Evolutionary conservation across 176 grass and related monocot genomes (phyloP), one percentile per base, ranked within the genome.

Genomic region (Typha latifolia): DNA sequence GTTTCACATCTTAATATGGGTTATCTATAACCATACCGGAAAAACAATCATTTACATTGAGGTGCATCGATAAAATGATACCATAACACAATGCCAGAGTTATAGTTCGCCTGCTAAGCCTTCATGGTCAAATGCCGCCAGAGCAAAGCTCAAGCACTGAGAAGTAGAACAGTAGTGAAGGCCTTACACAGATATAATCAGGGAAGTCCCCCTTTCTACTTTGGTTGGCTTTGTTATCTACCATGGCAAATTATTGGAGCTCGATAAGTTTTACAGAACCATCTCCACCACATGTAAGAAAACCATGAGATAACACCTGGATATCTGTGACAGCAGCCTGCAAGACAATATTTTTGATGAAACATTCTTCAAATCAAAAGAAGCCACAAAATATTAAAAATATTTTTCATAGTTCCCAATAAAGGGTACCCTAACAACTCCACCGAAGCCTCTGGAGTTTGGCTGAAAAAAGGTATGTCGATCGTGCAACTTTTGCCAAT

Each of bases 401-500:
- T 26, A 26, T 26, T 26, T 37, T 6, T 37, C 34, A 7, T 57
- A 57, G 52, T 9, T 57, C 16, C 52, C 19, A 16, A 11, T 16
- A 57, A 57, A 57, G 52, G 4, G 86, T 91, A 97, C 93, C 70
- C 88, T 89, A 68, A 97, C 78, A 64, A 96, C 84, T 61, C 87
- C 84, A 23, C 91, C 91, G 72, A 89, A 97, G 34, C 85, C 85
- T 71, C 83, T 81, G 56, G 93, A 97, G 71, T 77, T 91, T 79
- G 93, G 82, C 61, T 97, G 88, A 63, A 97, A 91, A 88, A 97
- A 97, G 16, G 93, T 97, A 74, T 97, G 93, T 12, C 88, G 72
- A 12, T 97, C 93, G 19, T 97, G 93, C 93, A 97, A 82, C 62
- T 81, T 91, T 77, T 82, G 83, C 93, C 93, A 97, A 27, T 89